Evolutionary conservation across 495 filamentous ascomycete species (phyloP).

Genomic region (Cercophora sp.): DNA sequence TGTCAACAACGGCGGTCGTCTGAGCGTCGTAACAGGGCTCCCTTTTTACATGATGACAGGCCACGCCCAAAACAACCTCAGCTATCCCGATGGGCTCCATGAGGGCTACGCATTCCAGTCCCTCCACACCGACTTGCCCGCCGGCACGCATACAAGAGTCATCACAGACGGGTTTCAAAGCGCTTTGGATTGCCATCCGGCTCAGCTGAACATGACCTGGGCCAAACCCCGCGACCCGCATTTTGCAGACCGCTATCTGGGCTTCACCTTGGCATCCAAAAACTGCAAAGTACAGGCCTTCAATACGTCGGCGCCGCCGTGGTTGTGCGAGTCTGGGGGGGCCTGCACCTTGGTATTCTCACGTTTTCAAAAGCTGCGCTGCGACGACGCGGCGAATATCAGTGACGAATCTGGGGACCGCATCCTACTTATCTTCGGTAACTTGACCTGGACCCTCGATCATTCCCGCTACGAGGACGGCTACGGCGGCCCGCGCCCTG

Average conservation of each 20-base stretch:
- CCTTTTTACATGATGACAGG: not conserved
- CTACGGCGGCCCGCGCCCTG: not conserved
- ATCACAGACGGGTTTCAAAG: not conserved
- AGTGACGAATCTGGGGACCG: not conserved
- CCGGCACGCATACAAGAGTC: not conserved
- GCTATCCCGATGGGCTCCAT: not conserved
- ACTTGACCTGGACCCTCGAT: not conserved
- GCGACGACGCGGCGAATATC: not conserved
- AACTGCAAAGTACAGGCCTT: not conserved
- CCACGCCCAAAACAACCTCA: not conserved
- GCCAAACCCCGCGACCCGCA: not conserved
- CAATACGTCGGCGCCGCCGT: not conserved
- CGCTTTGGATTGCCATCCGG: constrained; percentile 4
- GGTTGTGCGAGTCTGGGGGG: not conserved
- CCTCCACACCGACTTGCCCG: not conserved
- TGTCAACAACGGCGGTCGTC: not conserved
- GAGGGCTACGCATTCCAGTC: constrained; percentile 7
- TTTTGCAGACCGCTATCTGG: not conserved
- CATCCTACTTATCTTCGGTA: constrained; percentile 1
- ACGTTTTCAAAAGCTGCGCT: not conserved
- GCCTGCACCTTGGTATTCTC: not conserved
- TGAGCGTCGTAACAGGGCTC: not conserved
- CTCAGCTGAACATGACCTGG: not conserved
- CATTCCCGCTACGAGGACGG: not conserved
- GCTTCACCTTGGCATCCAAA: constrained; percentile 2